Evolutionary conservation across 345 rosid species (phyloP), one percentile per base, ranked within the genome.

Genomic region (Melaleuca alternifolia): DNA sequence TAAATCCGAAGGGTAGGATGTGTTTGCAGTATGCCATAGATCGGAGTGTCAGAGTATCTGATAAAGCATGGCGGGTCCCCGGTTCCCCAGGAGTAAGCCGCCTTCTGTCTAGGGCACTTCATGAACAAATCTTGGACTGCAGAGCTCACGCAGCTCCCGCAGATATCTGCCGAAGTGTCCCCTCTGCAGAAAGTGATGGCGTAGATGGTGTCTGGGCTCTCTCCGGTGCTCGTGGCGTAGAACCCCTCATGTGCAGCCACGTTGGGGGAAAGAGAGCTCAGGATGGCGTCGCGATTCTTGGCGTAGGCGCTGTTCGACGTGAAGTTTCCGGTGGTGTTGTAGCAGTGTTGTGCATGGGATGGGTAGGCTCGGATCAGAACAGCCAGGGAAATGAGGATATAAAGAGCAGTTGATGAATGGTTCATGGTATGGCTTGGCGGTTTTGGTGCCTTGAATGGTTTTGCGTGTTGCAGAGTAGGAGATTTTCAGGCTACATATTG

Each of bases 101-200:
- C 91, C 10, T 88, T 93, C 83, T 89, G 90, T 82, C 89, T 88
- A 9, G 88, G 89, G 79, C 97, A 93, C 5, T 50, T 85, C 6
- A 56, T 33, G 18, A 61, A 62, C 5, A 93, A 61, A 7, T 52
- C 84, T 10, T 50, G 71, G 53, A 82, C 86, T 6, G 84, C 62
- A 23, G 75, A 62, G 23, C 87, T 89, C n/a, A 91, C 50, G n/a
- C 90, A 91, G 13, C 84, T 33, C 26, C 50, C 41, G 56, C 94
- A 94, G 52, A 30, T 65, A 56, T 88, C 88, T 41, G 65, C 24
- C 12, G 91, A 56, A 28, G 77, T 81, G 86, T 92, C 88, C 51
- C 86, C 89, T 46, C 92, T 65, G 90, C 97, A 89, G 54, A 87
- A 86, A 41, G 88, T 83, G 56, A 85, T 87, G 84, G 86, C 93